Percentiles rank a stretch among this genome's conserved stretches.
phyloP scores from a whole-genome alignment of 345 rosid species.

The Citrus trifoliata region DNA sequence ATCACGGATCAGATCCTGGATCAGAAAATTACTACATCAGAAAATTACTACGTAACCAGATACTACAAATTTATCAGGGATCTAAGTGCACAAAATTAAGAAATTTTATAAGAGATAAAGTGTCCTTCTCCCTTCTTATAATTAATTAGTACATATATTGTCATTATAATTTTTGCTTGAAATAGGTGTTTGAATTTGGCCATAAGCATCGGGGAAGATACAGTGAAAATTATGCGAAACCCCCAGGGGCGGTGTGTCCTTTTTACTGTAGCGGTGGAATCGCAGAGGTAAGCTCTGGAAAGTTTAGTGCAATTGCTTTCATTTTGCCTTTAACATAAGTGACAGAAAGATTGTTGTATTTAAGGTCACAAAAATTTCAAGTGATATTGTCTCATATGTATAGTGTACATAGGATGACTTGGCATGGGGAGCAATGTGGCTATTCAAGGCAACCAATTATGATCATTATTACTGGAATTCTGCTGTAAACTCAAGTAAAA shows the following conservation, averaged over 20 bases:
- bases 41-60: no score
- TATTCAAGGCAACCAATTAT: conserved; percentile 57
- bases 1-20: no score
- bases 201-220: conserved; percentile 67
- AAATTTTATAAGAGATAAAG: no score
- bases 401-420: conserved; percentile 58
- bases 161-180: background rate
- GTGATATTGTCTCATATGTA: background rate
- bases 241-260: conserved; percentile 57
- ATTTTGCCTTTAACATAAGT: no score
- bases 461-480: conserved; percentile 40
- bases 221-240: conserved; percentile 32
- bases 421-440: conserved; percentile 89
- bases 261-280: conserved; percentile 89
- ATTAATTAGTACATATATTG: background rate
- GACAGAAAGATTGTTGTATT: no score
- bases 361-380: no score
- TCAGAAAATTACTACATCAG: no score
- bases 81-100: no score
- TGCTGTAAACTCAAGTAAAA: background rate
- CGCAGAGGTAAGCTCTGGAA: conserved; percentile 38
- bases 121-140: no score
- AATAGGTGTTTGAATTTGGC: conserved; percentile 74
- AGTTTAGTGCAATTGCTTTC: background rate
- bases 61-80: no score